Evolutionary conservation across 164 flowering plant genomes (phyloP).

Genomic region (Tinospora cordifolia): DNA sequence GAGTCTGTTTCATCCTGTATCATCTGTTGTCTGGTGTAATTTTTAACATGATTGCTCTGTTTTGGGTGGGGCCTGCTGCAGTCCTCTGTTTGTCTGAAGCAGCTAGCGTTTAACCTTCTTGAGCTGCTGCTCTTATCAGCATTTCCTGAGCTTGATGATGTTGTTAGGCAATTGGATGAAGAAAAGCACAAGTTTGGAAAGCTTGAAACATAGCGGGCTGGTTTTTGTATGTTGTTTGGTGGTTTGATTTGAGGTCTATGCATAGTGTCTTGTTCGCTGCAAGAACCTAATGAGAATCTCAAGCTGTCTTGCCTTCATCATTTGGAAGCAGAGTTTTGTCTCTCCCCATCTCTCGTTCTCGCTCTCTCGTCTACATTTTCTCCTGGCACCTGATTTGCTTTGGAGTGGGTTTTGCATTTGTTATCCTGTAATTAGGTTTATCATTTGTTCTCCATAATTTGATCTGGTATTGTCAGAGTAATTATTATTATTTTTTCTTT

Average conservation of each 20-base stretch:
- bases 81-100: constrained; percentile 89
- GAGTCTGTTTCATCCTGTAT: background rate
- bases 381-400: constrained; percentile 5
- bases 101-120: constrained; percentile 60
- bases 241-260: constrained; percentile 5
- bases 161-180: constrained; percentile 52
- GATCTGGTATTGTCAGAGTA: constrained; percentile 8
- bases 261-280: constrained; percentile 1
- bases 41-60: background rate
- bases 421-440: constrained; percentile 4
- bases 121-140: constrained; percentile 67
- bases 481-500: too few relatives aligned
- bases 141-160: constrained; percentile 74
- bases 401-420: background rate
- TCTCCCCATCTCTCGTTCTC: too few relatives aligned
- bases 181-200: constrained; percentile 66
- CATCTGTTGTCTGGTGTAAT: background rate
- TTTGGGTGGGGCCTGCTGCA: constrained; percentile 27
- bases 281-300: background rate
- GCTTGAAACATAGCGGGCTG: constrained; percentile 12
- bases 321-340: background rate
- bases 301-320: background rate
- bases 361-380: background rate
- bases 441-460: constrained; percentile 10
- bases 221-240: background rate